A percentile compares a stretch with the other conserved stretches of the same genome.
phyloP scores from a whole-genome alignment of 768 basidiomycete species.

The Collybia nuda region DNA sequence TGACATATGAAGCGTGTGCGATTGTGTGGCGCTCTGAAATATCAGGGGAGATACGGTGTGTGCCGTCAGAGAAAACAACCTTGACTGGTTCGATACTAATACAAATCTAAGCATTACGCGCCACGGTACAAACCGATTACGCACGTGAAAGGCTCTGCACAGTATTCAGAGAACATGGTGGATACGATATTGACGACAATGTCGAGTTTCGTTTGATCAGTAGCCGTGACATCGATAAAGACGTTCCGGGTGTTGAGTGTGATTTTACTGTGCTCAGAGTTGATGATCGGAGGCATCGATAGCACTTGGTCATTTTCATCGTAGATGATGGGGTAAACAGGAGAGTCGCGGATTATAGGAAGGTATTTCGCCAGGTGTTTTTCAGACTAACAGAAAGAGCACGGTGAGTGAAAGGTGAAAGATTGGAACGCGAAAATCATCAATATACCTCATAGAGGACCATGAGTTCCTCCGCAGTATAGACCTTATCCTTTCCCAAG shows the following conservation, averaged over 20 bases:
- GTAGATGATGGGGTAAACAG: conserved; percentile 98
- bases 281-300: conserved; percentile 98
- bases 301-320: conserved; percentile 84
- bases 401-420: neutral
- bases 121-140: conserved; percentile 24
- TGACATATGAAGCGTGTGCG: conserved; percentile 89
- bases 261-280: conserved; percentile 97
- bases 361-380: conserved; percentile 89
- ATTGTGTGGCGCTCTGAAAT: conserved; percentile 68
- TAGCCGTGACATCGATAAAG: conserved; percentile 97
- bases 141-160: conserved; percentile 88
- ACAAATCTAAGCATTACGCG: conserved; percentile 3
- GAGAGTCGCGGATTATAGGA: conserved; percentile 90
- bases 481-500: conserved; percentile 73
- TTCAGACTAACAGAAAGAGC: conserved; percentile 60
- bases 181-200: conserved; percentile 94
- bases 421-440: neutral
- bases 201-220: conserved; percentile 93
- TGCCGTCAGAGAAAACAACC: conserved; percentile 77
- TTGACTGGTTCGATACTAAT: conserved; percentile 91
- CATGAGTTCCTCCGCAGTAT: conserved; percentile 92
- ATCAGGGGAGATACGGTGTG: conserved; percentile 75
- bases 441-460: conserved; percentile 80
- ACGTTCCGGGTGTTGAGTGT: conserved; percentile 90
- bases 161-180: conserved; percentile 99